A percentile compares a stretch with the other conserved stretches of the same genome.
Evolutionary conservation across 805 yeast genomes (phyloP).

Genomic region (Saccharomycopsis fibuligera): DNA sequence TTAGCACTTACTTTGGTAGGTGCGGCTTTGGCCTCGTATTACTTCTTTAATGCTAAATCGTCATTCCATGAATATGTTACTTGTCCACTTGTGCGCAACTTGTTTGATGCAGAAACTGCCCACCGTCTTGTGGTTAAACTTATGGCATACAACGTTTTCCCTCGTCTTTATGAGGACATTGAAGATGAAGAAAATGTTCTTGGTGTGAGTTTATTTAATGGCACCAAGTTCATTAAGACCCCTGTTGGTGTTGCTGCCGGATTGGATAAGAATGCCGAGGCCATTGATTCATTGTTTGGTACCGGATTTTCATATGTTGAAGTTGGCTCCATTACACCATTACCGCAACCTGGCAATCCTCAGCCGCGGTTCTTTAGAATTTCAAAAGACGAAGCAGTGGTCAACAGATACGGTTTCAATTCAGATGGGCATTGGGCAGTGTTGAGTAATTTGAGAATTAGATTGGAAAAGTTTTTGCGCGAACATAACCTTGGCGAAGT

Average conservation of each 20-base stretch:
- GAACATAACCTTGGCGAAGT: constrained; percentile 24
- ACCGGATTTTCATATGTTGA: constrained; percentile 87
- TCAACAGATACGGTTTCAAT: constrained; percentile 92
- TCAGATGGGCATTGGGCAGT: constrained; percentile 82
- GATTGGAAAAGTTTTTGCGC: constrained; percentile 42
- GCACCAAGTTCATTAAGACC: constrained; percentile 51
- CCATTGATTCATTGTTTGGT: constrained; percentile 70
- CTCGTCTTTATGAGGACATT: constrained; percentile 49
- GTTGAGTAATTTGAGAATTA: constrained; percentile 54
- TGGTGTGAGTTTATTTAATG: constrained; percentile 49
- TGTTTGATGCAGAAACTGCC: constrained; percentile 80
- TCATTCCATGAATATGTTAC: constrained; percentile 73
- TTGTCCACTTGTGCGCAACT: constrained; percentile 66
- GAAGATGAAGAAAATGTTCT: constrained; percentile 40
- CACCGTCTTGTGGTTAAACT: constrained; percentile 68
- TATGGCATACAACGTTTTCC: constrained; percentile 64
- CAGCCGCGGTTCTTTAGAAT: constrained; percentile 84
- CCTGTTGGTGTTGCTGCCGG: constrained; percentile 97
- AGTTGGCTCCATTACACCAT: constrained; percentile 88
- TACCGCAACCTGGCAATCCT: constrained; percentile 94
- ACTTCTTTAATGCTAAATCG: constrained; percentile 70
- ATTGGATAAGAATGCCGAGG: constrained; percentile 89
- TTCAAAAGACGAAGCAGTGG: constrained; percentile 80
- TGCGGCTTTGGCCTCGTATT: constrained; percentile 41
- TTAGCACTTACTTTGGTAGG: constrained; percentile 22